Conservation (phyloP, 257 asterid species). For the Misopates orontium region DNA sequence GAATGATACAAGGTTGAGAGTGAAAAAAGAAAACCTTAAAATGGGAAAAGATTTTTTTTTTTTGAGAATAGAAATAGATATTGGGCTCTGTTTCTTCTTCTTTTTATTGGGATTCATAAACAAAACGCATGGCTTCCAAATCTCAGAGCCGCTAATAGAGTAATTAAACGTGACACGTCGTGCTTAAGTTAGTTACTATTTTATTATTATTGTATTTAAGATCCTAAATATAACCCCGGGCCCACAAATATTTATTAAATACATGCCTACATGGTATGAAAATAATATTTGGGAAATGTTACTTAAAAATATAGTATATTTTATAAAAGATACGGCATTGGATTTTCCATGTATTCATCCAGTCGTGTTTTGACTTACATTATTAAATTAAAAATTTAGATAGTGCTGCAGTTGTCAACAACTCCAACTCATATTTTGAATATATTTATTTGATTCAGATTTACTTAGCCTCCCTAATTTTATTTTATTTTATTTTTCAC, state of each 20-base stretch:
- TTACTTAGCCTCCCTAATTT: too few species aligned
- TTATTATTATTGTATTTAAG: background rate
- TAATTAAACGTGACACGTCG: background rate
- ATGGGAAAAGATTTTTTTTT: background rate
- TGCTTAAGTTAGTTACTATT: background rate
- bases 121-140: background rate
- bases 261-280: background rate
- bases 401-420: too few species aligned
- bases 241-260: conserved; percentile 3
- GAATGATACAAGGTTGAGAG: background rate
- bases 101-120: background rate
- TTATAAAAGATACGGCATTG: too few species aligned
- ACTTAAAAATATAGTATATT: too few species aligned
- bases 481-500: too few species aligned
- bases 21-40: background rate
- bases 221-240: conserved; percentile 16
- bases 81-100: background rate
- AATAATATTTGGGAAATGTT: too few species aligned
- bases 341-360: too few species aligned
- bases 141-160: background rate
- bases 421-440: too few species aligned
- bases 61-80: background rate
- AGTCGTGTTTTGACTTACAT: too few species aligned
- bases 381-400: too few species aligned
- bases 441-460: too few species aligned